Base-by-base conservation (phyloP, 2,329 filamentous ascomycete species). In the Akanthomyces lecanii region DNA sequence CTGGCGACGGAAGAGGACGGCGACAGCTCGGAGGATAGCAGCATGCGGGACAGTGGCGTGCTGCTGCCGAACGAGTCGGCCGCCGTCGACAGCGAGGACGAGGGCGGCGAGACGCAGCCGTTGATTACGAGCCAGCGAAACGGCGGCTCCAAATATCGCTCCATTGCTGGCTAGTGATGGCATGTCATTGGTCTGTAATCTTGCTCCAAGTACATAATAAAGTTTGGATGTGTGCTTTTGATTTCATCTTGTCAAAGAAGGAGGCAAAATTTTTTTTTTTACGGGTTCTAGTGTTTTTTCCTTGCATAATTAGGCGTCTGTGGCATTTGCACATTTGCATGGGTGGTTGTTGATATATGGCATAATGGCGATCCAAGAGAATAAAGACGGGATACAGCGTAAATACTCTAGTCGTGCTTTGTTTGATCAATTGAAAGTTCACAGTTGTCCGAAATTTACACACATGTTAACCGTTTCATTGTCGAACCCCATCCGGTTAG, bases 11-110 rank as follows among this genome's bases (percentile, higher is more conserved):
- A 66, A 47, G 72, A 54, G 3, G 73, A 74, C 4, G 71, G 57
- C 48, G 73, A 77, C 33, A 11, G 33, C 14, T 72, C 69, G 0
- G 76, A 79, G 40, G 71, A 71, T 5, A 76, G 74, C 5, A 71
- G 63, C 8, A 59, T 67, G 18, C 64, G 55, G 14, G 66, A 67
- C 1, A 68, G 66, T 36, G 67, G 62, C 1, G 40, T 69, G 12
- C 33, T 71, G n/a, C 44, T 72, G 2, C 66, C 62, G 3, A 65
- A 68, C n/a, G 69, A 70, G 30, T 68, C 65, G 23, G 67, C 69
- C 4, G 54, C 70, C 28, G 30, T 47, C 1, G n/a, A 38, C 38
- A 53, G 48, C n/a, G 67, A 64, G 3, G 71, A 70, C 8, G 66
- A 68, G 18, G 64, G 66, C 23, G 66, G 66, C n/a, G 64, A 57